Base-by-base conservation (phyloP, 257 asterid species). In the Solanum lycopersicoides region DNA sequence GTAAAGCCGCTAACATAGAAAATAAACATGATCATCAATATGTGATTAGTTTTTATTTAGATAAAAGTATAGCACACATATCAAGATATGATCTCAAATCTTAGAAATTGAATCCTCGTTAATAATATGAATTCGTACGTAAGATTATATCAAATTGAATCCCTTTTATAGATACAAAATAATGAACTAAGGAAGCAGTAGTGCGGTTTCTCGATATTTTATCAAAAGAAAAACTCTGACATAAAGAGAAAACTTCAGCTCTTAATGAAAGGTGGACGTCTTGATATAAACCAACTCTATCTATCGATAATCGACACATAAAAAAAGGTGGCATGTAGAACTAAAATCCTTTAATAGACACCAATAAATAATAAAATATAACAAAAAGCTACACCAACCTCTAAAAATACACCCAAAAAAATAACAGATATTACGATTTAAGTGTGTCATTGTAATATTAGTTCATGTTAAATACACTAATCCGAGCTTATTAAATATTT, bases 381-480 rank as follows among this genome's bases (percentile, higher is more conserved):
- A 0, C 3, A 4, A 25, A 66, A 28, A 68, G 9, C 8, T 7
- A 14, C 4, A 68, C 12, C 39, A 28, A 6, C 14, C 72, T n/a
- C 72, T 23, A 65, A 12, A 65, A 12, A 65, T 53, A 25, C 18
- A 11, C 74, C 20, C 7, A 66, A 66, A 66, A 5, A 25, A 8
- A 28, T 12, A 28, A 6, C 9, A 3, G 25, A 59, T 1, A 59
- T 9, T 59, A 4, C 2, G 0, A 25, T 30, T 0, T 12, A 66
- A 66, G 0, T 66, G 5, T 1, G 2, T 60, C 74, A 11, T 25
- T 6, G 11, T 12, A 6, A 66, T 66, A 5, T 28, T 6, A 12
- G 12, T 25, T 6, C 35, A 28, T 66, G 73, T n/a, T 59, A 59
- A 21, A 59, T 59, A 60, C 9, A 21, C 72, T 11, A n/a, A 65